Evolutionary conservation across 768 basidiomycete species (phyloP), one percentile per base, ranked within the genome.

Genomic region (Boletus fagicola): DNA sequence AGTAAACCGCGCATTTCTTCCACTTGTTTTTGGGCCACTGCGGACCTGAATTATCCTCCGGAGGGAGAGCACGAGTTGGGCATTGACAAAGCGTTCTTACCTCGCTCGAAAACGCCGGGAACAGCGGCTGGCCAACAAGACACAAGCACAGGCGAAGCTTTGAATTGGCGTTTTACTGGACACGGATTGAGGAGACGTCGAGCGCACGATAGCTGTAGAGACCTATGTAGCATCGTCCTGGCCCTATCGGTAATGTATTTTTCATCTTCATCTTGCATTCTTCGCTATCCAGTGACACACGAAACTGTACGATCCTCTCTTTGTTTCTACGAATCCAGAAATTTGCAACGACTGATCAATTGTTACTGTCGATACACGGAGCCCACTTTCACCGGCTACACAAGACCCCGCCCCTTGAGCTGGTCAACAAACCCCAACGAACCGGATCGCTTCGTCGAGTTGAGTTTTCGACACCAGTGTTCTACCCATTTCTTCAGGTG

Each of bases 61-160:
- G 1, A 75, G 86, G 58, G 77, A 82, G 61, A 93, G 83, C 63
- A 84, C 81, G 31, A 94, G 91, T 68, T 79, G 92, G 15, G 92
- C 85, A 1, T n/a, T n/a, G n/a, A n/a, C n/a, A n/a, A 92, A 88
- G 1, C 80, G 81, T 57, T 93, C 92, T 11, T 72, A 88, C 57
- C 74, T 82, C 54, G 84, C 89, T 16, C 77, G 78, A 54, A 74
- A 73, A 60, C 65, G 68, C 48, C 70, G 78, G 43, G 76, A 80
- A 58, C 62, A 64, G 26, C 52, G 62, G 40, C 35, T 61, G 15
- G 62, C 62, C 4, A 62, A 61, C 47, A 68, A 64, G 53, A 44
- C 40, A 42, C 53, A 40, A 20, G 39, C 39, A 15, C 31, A 54
- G 13, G 33, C 51, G 1, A 65, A 60, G 39, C 48, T 59, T 16